Percentiles rank a stretch among this genome's conserved stretches.
Conservation (phyloP, 1,284 basidiomycete species). For the Singerocomus rubriflavus region DNA sequence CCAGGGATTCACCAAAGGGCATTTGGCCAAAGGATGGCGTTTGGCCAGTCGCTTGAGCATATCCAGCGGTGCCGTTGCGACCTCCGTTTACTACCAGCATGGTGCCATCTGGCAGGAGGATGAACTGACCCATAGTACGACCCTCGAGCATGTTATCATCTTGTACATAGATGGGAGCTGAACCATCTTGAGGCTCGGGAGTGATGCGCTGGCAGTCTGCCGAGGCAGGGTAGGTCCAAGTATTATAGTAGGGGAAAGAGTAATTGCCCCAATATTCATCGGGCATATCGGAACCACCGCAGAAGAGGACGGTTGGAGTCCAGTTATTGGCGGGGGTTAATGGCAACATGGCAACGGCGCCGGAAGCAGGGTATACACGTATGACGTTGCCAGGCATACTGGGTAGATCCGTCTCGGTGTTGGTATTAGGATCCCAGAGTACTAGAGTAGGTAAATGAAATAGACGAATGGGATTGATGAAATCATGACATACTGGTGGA, state of each 20-base stretch:
- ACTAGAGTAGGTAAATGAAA: conserved; percentile 38
- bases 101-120: conserved; percentile 74
- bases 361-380: conserved; percentile 92
- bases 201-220: conserved; percentile 71
- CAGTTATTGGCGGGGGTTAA: conserved; percentile 89
- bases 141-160: conserved; percentile 76
- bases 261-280: conserved; percentile 72
- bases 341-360: conserved; percentile 87
- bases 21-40: conserved; percentile 46
- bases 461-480: not conserved
- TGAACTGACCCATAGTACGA: conserved; percentile 87
- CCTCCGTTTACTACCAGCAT: conserved; percentile 79
- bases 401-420: conserved; percentile 59
- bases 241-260: conserved; percentile 63
- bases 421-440: conserved; percentile 59
- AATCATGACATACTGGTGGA: conserved; percentile 59
- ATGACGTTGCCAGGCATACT: conserved; percentile 65
- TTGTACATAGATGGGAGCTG: conserved; percentile 50
- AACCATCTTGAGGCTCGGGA: conserved; percentile 72
- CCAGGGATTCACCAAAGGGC: conserved; percentile 64
- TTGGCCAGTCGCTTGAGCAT: conserved; percentile 51
- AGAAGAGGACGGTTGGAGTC: conserved; percentile 83
- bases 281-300: conserved; percentile 80
- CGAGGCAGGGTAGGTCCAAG: conserved; percentile 63
- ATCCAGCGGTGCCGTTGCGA: conserved; percentile 73